Evolutionary conservation across 75 land plant species (phyloP).

Genomic region (Adiantum capillusveneris): DNA sequence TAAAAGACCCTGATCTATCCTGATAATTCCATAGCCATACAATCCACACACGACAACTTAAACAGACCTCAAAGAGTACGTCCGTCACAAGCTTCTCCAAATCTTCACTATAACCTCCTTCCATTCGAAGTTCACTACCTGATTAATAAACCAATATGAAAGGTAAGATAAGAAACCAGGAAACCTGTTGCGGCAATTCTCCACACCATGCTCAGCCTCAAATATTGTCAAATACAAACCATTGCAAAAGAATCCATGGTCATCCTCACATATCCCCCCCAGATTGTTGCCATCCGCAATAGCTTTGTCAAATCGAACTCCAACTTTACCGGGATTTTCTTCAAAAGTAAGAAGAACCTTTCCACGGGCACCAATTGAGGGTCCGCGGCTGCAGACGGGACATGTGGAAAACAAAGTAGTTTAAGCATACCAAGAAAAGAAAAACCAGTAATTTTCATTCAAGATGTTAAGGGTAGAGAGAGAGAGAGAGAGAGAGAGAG

Average conservation of each 20-base stretch:
- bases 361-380: slow-evolving; percentile 48
- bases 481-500: too few relatives aligned
- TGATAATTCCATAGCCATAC: too few relatives aligned
- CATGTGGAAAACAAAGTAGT: not conserved
- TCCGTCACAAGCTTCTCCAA: slow-evolving; percentile 12
- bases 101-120: slow-evolving; percentile 34
- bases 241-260: slow-evolving; percentile 67
- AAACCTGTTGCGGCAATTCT: too few relatives aligned
- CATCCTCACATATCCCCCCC: slow-evolving; percentile 69
- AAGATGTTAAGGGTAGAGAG: too few relatives aligned
- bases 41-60: not conserved
- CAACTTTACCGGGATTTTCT: slow-evolving; percentile 64
- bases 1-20: too few relatives aligned
- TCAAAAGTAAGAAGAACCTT: slow-evolving; percentile 58
- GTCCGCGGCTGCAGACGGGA: slow-evolving; percentile 36
- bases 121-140: slow-evolving; percentile 12
- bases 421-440: too few relatives aligned
- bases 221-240: slow-evolving; percentile 5
- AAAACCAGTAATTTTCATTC: too few relatives aligned
- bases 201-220: not conserved
- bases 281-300: slow-evolving; percentile 64
- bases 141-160: not conserved
- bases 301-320: slow-evolving; percentile 66
- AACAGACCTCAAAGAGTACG: slow-evolving; percentile 52
- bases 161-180: too few relatives aligned